Base-by-base conservation (phyloP, 2,329 filamentous ascomycete species). In the Diaporthe longicolla region DNA sequence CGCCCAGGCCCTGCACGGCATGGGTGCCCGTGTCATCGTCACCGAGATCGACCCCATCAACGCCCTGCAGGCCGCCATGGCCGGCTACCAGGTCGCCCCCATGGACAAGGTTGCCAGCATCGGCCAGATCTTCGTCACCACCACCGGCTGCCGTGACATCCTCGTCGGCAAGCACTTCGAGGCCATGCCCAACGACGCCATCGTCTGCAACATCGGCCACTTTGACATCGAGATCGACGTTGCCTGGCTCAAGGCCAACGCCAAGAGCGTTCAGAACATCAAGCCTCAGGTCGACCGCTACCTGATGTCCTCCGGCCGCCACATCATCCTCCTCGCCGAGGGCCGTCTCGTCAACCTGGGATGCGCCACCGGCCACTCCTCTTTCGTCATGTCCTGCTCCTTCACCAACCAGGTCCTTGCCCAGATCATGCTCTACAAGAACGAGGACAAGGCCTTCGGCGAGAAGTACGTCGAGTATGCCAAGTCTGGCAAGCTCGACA, bases 371-470 rank as follows among this genome's bases (percentile, higher is more conserved):
- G 97, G 97, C 80, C 97, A 99, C 93, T 98, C 95, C 80, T 98
- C 96, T 70, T 99, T 99, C 87, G 97, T 99, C 90, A 98, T 99
- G 97, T 98, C 95, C 81, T 99, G 97, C 93, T 98, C 96, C 78
- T 99, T 99, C 93, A 97, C 95, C 91, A 99, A 99, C 93, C 97
- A 99, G 91, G 97, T 98, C 82, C 94, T 99, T 85, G 97, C 97
- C 79, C 97, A 99, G 90, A 98, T 99, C 89, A 93, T 97, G 89
- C 89, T 99, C 82, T 99, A 87, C 94, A 98, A 98, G 93, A 93
- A 92, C 82, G 90, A 93, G 81, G 95, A 98, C 84, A 91, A 90
- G 84, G 93, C 89, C 74, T 99, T 97, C 85, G 91, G 93, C 87
- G 89, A 94, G 88, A 98, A 98, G 91, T 97, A 98, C 89, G 88